Evolutionary conservation across 2,329 filamentous ascomycete genomes (phyloP).

Genomic region (Penicillium aurantiogriseum): DNA sequence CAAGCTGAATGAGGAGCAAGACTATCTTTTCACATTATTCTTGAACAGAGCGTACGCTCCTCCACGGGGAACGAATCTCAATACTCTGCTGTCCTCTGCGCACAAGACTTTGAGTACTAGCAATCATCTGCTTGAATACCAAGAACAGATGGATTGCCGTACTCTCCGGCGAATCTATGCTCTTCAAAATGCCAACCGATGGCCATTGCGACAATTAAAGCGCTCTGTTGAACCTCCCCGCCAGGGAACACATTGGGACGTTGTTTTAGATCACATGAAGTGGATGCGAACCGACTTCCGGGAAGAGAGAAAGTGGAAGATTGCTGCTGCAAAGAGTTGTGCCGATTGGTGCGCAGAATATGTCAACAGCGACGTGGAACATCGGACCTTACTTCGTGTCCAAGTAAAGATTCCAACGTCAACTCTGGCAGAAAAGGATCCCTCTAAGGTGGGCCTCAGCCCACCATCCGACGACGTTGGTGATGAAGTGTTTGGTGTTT

Average conservation of each 20-base stretch:
- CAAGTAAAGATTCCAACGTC: conserved; percentile 40
- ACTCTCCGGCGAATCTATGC: conserved; percentile 85
- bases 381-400: conserved; percentile 68
- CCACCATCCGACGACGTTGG: conserved; percentile 37
- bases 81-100: conserved; percentile 74
- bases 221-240: conserved; percentile 77
- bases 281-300: conserved; percentile 98
- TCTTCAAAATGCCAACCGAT: conserved; percentile 85
- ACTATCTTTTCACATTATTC: conserved; percentile 65
- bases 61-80: conserved; percentile 53
- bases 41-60: conserved; percentile 59
- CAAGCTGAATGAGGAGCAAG: conserved; percentile 47
- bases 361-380: conserved; percentile 63
- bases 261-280: conserved; percentile 85
- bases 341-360: conserved; percentile 83
- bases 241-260: conserved; percentile 77
- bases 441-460: conserved; percentile 27
- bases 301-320: conserved; percentile 93
- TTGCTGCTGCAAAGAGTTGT: conserved; percentile 72
- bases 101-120: conserved; percentile 87
- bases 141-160: conserved; percentile 83
- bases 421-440: conserved; percentile 26
- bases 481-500: conserved; percentile 32
- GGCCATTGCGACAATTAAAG: conserved; percentile 87
- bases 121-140: conserved; percentile 77